Conservation (phyloP, 306 rosid genomes). For the Prunus mume region DNA sequence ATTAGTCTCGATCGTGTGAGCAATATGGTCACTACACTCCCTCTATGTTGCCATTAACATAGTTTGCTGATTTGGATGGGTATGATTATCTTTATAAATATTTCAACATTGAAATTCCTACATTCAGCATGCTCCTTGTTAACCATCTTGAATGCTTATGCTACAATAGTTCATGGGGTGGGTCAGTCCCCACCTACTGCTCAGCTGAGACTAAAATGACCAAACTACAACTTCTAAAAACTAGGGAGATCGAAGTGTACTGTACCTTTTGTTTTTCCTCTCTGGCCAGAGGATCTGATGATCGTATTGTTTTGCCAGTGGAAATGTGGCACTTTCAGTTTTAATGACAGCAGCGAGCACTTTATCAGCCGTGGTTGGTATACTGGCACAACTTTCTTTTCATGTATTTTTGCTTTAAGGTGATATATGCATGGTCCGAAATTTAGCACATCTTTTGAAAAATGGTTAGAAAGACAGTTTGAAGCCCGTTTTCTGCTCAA, state of each 20-base stretch:
- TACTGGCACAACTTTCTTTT: slow-evolving; percentile 18
- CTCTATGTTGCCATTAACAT: not conserved
- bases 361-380: slow-evolving; percentile 70
- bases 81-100: not conserved
- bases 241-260: not conserved
- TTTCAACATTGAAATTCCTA: not conserved
- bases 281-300: slow-evolving; percentile 19
- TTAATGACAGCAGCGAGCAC: slow-evolving; percentile 92
- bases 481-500: not conserved
- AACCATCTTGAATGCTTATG: not conserved
- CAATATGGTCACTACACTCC: not conserved
- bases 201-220: not conserved
- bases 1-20: not conserved
- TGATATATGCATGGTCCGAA: slow-evolving; percentile 3
- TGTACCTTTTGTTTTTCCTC: not conserved
- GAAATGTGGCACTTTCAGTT: slow-evolving; percentile 89
- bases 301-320: slow-evolving; percentile 44
- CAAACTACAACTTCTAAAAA: not conserved
- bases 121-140: not conserved
- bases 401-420: not conserved
- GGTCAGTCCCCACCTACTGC: not conserved
- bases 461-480: not conserved
- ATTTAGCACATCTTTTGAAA: not conserved
- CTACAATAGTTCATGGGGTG: not conserved
- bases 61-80: not conserved